These are phyloP conservation scores for Teunomyces gatunensis DNA, from an alignment of 805 yeast species.

Conservation along the genomic window DNA sequence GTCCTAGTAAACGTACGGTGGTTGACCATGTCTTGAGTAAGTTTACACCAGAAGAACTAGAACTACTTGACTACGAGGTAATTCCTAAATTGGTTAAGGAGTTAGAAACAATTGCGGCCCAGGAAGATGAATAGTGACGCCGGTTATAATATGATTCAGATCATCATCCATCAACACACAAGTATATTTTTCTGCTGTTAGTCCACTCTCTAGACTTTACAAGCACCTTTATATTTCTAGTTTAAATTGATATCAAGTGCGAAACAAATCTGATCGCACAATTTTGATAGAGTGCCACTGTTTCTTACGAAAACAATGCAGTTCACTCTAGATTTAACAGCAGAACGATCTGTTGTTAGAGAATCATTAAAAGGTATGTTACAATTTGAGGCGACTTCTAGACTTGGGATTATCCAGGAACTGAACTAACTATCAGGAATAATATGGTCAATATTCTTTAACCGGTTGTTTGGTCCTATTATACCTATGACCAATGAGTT, in stretches of 20 bases:
- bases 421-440: slow-evolving; percentile 38
- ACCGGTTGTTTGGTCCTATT: slow-evolving; percentile 64
- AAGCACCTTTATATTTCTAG: neutral
- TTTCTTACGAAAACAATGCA: slow-evolving; percentile 32
- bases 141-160: neutral
- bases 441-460: slow-evolving; percentile 66
- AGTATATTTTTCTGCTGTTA: neutral
- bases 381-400: neutral
- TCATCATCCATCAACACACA: neutral
- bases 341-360: slow-evolving; percentile 52
- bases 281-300: neutral
- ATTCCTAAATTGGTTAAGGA: slow-evolving; percentile 39
- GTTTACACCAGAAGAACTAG: slow-evolving; percentile 46
- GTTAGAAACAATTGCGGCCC: slow-evolving; percentile 32
- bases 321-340: slow-evolving; percentile 44
- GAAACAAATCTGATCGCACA: slow-evolving; percentile 4
- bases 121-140: slow-evolving; percentile 6
- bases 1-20: slow-evolving; percentile 54
- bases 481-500: slow-evolving; percentile 56
- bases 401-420: neutral
- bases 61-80: slow-evolving; percentile 36
- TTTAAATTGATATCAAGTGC: neutral
- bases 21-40: slow-evolving; percentile 62
- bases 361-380: slow-evolving; percentile 54
- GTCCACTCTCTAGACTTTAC: neutral